Base-by-base conservation (phyloP, 768 basidiomycete genomes). In the Mycena sanguinolenta region DNA sequence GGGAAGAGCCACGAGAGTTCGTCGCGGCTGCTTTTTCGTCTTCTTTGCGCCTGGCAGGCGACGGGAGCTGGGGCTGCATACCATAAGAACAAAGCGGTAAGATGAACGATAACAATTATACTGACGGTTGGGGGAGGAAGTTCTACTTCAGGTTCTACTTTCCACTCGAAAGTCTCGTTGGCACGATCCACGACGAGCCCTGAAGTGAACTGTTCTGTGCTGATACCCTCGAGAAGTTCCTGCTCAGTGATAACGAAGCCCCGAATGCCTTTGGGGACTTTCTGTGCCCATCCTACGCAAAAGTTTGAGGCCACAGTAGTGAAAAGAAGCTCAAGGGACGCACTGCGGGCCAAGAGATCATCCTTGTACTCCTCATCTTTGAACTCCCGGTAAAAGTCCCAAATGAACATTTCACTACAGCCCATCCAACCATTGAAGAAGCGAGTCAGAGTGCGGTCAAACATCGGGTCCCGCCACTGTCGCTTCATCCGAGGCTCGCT, bases 341-440 rank as follows among this genome's bases (percentile, higher is more conserved):
- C 69, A 73, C 72, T 63, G 58, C 69, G 72, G 44, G 65, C 39
- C 30, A 73, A 14, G 14, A 67, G 36, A 62, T 73, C 72, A 42
- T 73, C 72, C 61, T 70, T 70, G 32, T 73, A 73, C 62, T 73
- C 72, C 50, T 67, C 65, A 4, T 73, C 72, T 38, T 44, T 67
- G 63, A 73, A 73, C 69, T 73, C 72, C 12, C 28, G 38, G 58
- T 64, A 70, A 46, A 70, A 73, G 54, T 73, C 69, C 50, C 39
- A 64, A 17, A 70, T 52, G 65, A 73, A 73, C 44, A 60, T 55
- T 21, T 73, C 72, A 14, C 62, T 16, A 28, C 69, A 70, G 1
- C 72, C 72, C 69, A 73, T 67, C 72, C 72, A 73, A 57, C 72
- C 72, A 23, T 73, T 73, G 65, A 73, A 73, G 39, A 70, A 73